Evolutionary conservation across 2,329 filamentous ascomycete genomes (phyloP).

Genomic region (Endothia cerciana): DNA sequence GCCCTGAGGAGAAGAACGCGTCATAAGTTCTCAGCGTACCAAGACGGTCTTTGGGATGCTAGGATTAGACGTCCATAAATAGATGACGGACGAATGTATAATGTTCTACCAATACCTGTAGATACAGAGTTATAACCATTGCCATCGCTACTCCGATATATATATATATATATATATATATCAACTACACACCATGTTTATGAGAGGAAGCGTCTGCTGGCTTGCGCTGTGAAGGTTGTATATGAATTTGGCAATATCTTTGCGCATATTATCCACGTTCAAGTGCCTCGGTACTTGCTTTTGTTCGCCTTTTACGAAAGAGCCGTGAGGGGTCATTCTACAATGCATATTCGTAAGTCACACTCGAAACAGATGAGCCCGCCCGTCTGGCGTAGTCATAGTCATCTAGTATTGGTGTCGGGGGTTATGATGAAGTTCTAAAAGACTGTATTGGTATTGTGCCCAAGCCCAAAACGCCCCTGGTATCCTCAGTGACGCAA

Average conservation of each 20-base stretch:
- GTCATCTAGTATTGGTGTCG: too few relatives aligned
- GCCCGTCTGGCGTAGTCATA: too few relatives aligned
- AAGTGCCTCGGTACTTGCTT: background rate
- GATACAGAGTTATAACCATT: too few relatives aligned
- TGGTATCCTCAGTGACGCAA: constrained; percentile 17
- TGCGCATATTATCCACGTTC: background rate
- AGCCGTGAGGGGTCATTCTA: background rate
- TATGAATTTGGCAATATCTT: background rate
- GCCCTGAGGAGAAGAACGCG: background rate
- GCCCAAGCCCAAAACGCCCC: constrained; percentile 5
- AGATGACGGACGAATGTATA: too few relatives aligned
- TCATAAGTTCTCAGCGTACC: background rate
- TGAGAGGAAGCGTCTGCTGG: too few relatives aligned
- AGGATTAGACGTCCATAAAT: too few relatives aligned
- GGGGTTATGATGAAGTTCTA: background rate
- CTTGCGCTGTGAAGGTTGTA: too few relatives aligned
- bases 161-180: too few relatives aligned
- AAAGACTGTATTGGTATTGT: background rate
- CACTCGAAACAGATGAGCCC: background rate
- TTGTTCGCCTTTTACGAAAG: background rate
- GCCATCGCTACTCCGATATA: too few relatives aligned
- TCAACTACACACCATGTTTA: too few relatives aligned
- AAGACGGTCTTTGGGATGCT: background rate
- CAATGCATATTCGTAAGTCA: background rate
- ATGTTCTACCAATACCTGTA: too few relatives aligned